Percentiles rank a stretch among this genome's conserved stretches.
phyloP scores from a whole-genome alignment of 2,329 filamentous ascomycete species.

The Cladosporium sp. region DNA sequence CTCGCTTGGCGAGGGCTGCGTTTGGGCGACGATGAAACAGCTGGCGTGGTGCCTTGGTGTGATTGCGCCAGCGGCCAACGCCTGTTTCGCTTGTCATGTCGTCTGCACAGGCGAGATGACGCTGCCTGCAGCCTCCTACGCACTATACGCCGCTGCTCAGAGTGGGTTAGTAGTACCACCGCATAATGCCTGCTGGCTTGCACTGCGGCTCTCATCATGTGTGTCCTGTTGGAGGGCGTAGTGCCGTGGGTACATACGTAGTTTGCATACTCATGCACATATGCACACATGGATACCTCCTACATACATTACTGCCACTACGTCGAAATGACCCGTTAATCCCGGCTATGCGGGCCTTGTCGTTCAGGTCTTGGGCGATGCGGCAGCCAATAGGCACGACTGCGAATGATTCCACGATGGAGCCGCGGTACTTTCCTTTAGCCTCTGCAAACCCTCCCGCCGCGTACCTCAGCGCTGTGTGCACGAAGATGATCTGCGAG shows the following conservation, averaged over 20 bases:
- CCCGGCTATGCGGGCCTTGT: constrained; percentile 7
- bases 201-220: constrained; percentile 3
- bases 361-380: neutral
- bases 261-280: neutral
- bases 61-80: constrained; percentile 11
- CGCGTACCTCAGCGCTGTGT: constrained; percentile 6
- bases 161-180: neutral
- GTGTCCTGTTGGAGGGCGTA: neutral
- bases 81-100: constrained; percentile 7
- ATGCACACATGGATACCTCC: neutral
- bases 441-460: constrained; percentile 13
- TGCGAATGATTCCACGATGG: constrained; percentile 7
- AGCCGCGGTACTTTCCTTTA: constrained; percentile 19
- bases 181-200: neutral
- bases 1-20: constrained; percentile 3
- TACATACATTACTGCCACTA: neutral
- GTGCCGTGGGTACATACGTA: neutral
- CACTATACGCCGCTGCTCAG: neutral
- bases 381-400: constrained; percentile 4
- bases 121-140: constrained; percentile 16
- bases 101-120: constrained; percentile 17
- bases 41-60: constrained; percentile 13
- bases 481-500: constrained; percentile 15
- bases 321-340: neutral
- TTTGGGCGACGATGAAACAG: constrained; percentile 12